These are phyloP conservation scores for Rhodotorula sp. DNA, from an alignment of 1,284 basidiomycete genomes.

Conservation along the genomic window DNA sequence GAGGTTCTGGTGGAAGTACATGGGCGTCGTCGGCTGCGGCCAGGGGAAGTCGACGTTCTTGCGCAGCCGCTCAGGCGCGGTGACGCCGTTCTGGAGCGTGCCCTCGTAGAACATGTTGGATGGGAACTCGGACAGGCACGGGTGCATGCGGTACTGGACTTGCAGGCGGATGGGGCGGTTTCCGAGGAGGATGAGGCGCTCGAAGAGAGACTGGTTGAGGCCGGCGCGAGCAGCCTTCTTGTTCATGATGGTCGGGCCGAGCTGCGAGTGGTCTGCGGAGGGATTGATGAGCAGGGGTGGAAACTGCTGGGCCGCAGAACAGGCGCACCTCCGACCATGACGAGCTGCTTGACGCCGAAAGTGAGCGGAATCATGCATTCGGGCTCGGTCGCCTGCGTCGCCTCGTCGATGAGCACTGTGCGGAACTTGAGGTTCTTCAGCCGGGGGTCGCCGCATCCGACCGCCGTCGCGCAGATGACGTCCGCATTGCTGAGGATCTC, in stretches of 20 bases:
- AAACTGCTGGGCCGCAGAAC: not conserved
- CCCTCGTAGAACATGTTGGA: slow-evolving; percentile 99
- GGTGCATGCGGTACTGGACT: slow-evolving; percentile 99
- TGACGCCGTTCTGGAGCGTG: slow-evolving; percentile 97
- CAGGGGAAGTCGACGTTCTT: slow-evolving; percentile 99
- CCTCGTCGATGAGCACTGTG: slow-evolving; percentile 97
- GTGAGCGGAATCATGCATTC: slow-evolving; percentile 99
- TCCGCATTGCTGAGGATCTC: slow-evolving; percentile 94
- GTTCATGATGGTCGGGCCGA: slow-evolving; percentile 99
- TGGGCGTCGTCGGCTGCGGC: slow-evolving; percentile 95
- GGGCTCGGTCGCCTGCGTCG: slow-evolving; percentile 78
- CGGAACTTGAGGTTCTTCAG: slow-evolving; percentile 96
- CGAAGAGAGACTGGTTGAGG: slow-evolving; percentile 94
- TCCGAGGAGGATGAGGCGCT: slow-evolving; percentile 89
- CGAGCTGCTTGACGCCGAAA: slow-evolving; percentile 96
- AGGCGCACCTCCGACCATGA: slow-evolving; percentile 80
- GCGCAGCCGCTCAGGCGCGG: slow-evolving; percentile 91
- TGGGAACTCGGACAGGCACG: slow-evolving; percentile 97
- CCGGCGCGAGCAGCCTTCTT: slow-evolving; percentile 98
- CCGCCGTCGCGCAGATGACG: slow-evolving; percentile 98
- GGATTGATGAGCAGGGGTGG: too few species aligned
- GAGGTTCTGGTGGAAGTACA: slow-evolving; percentile 99
- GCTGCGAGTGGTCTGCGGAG: slow-evolving; percentile 60
- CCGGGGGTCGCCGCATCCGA: slow-evolving; percentile 94
- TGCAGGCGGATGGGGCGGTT: slow-evolving; percentile 97